phyloP scores from a whole-genome alignment of 176 grass and related monocot species.

The Echinochloa phyllopogon region DNA sequence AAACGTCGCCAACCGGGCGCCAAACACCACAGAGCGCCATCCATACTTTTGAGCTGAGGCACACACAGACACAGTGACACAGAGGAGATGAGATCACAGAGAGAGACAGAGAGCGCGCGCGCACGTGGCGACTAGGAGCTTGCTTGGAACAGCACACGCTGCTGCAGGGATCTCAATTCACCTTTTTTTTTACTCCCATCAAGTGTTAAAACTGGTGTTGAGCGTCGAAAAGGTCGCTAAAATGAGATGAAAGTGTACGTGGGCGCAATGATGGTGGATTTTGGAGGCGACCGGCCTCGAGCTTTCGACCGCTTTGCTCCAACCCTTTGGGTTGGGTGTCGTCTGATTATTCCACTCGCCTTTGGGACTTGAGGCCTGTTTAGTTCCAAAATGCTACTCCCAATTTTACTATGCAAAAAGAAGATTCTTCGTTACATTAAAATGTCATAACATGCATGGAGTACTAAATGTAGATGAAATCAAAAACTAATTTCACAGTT shows the following conservation, averaged over 20 bases:
- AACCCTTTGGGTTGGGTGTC: slow-evolving; percentile 14
- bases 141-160: not conserved
- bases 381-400: too few species aligned
- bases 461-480: too few species aligned
- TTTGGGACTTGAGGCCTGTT: slow-evolving; percentile 33
- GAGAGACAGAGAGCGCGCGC: not conserved
- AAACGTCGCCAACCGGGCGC: not conserved
- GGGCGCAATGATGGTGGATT: slow-evolving; percentile 44
- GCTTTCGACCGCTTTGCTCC: slow-evolving; percentile 47
- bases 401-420: too few species aligned
- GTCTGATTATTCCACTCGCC: slow-evolving; percentile 20
- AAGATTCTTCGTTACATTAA: too few species aligned
- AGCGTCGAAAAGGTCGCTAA: slow-evolving; percentile 46
- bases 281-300: slow-evolving; percentile 23
- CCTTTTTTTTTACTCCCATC: not conserved
- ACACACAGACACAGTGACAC: not conserved
- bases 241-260: not conserved
- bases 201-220: slow-evolving; percentile 29
- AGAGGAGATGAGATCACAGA: not conserved
- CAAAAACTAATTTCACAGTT: too few species aligned
- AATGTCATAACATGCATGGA: too few species aligned
- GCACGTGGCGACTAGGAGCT: not conserved
- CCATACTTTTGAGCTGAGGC: not conserved
- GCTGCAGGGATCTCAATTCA: not conserved
- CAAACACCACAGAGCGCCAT: not conserved